A percentile compares a stretch with the other conserved stretches of the same genome.
Conservation (phyloP, 495 filamentous ascomycete species). For the Hypoxylon rickii region DNA sequence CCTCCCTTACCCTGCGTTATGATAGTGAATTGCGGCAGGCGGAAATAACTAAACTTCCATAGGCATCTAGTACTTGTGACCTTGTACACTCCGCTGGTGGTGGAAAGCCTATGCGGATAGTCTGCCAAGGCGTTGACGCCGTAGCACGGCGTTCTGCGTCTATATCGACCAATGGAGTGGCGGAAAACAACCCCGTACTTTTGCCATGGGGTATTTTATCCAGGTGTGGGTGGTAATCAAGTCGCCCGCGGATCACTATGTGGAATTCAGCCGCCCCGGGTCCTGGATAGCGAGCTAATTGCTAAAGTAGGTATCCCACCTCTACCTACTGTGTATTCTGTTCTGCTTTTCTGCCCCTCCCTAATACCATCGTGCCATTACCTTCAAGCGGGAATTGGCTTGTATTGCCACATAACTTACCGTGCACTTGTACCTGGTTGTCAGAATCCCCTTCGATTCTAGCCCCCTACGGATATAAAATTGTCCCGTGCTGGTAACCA, state of each 20-base stretch:
- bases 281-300: conserved; percentile 20
- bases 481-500: too few relatives aligned
- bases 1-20: too few relatives aligned
- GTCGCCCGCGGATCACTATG: conserved; percentile 15
- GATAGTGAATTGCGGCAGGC: too few relatives aligned
- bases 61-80: not conserved
- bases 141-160: not conserved
- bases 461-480: too few relatives aligned
- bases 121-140: not conserved
- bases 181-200: conserved; percentile 1
- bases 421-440: not conserved
- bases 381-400: too few relatives aligned
- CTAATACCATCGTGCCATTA: too few relatives aligned
- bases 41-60: too few relatives aligned
- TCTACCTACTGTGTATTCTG: too few relatives aligned
- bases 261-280: conserved; percentile 27
- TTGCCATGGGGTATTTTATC: conserved; percentile 14
- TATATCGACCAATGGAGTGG: conserved; percentile 12
- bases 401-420: too few relatives aligned
- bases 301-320: conserved; percentile 19
- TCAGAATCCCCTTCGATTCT: too few relatives aligned
- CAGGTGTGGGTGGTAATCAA: conserved; percentile 13
- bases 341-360: too few relatives aligned
- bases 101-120: not conserved
- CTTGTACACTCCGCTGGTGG: too few relatives aligned